phyloP scores from a whole-genome alignment of 2,329 filamentous ascomycete genomes.

The Colletotrichum kahawae region DNA sequence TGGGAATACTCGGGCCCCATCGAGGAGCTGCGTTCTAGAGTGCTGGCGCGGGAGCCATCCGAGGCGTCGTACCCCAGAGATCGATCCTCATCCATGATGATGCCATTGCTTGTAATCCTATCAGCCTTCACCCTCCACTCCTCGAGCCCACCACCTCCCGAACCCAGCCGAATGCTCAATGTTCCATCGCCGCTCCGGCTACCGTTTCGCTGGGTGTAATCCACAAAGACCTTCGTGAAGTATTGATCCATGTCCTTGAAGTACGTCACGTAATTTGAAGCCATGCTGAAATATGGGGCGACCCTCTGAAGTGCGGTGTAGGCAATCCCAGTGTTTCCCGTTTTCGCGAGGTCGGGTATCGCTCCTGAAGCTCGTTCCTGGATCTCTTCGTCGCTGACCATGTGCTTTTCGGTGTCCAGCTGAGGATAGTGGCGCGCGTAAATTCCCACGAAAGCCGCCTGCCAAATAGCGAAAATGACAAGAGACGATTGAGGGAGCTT shows the following conservation, averaged over 20 bases:
- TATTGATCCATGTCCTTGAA: slow-evolving; percentile 59
- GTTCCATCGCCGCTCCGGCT: slow-evolving; percentile 34
- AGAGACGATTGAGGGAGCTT: slow-evolving; percentile 72
- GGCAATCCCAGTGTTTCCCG: slow-evolving; percentile 51
- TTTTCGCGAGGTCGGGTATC: slow-evolving; percentile 34
- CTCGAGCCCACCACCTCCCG: slow-evolving; percentile 56
- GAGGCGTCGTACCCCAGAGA: slow-evolving; percentile 24
- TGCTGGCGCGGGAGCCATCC: slow-evolving; percentile 33
- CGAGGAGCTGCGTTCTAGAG: slow-evolving; percentile 33
- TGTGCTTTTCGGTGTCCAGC: slow-evolving; percentile 66
- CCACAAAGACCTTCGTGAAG: slow-evolving; percentile 44
- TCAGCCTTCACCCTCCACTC: slow-evolving; percentile 52
- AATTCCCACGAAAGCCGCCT: slow-evolving; percentile 67
- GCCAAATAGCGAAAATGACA: slow-evolving; percentile 70
- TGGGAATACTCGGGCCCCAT: slow-evolving; percentile 28
- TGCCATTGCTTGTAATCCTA: slow-evolving; percentile 49
- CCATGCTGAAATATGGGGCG: slow-evolving; percentile 59
- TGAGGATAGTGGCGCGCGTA: slow-evolving; percentile 72
- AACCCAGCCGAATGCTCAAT: slow-evolving; percentile 45
- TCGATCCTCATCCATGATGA: slow-evolving; percentile 38
- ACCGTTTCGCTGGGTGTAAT: slow-evolving; percentile 41
- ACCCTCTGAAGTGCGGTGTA: slow-evolving; percentile 57
- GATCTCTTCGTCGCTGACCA: slow-evolving; percentile 45
- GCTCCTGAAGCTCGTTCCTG: slow-evolving; percentile 27
- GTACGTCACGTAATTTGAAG: slow-evolving; percentile 58